Conservation (phyloP, 1,139 yeast genomes). For the Zygoascus meyerae region DNA sequence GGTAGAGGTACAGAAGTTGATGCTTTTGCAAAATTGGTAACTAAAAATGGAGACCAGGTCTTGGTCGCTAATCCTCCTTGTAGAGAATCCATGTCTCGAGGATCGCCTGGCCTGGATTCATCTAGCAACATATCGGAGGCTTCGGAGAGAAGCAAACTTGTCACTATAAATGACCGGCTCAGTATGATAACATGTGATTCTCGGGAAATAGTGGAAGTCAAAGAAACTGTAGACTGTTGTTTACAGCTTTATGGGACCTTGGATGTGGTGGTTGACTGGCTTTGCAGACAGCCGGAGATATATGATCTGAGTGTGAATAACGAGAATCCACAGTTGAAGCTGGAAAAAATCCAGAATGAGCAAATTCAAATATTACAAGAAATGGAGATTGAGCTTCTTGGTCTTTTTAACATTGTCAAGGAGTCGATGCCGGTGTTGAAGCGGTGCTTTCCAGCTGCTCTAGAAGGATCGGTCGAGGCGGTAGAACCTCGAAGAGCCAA, state of each 20-base stretch:
- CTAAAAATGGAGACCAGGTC: constrained; percentile 1
- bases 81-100: no score
- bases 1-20: constrained; percentile 2
- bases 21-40: not conserved
- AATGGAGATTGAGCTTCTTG: constrained; percentile 13
- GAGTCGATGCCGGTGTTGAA: constrained; percentile 14
- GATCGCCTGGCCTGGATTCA: not conserved
- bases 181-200: constrained; percentile 9
- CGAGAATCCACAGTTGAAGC: constrained; percentile 4
- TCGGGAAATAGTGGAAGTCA: constrained; percentile 9
- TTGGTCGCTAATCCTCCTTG: constrained; percentile 9
- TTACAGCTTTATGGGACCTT: constrained; percentile 13
- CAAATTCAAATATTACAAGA: constrained; percentile 10
- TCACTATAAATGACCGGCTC: not conserved
- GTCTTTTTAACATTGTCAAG: constrained; percentile 14
- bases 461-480: no score
- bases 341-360: constrained; percentile 13
- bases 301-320: constrained; percentile 2
- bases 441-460: not conserved
- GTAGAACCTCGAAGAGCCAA: no score
- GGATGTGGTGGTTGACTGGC: constrained; percentile 16
- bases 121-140: not conserved
- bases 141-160: not conserved
- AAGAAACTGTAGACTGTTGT: constrained; percentile 12
- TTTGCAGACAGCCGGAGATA: constrained; percentile 12